Base-by-base conservation (phyloP, 148 eudicot genomes). In the Agrostemma githago region DNA sequence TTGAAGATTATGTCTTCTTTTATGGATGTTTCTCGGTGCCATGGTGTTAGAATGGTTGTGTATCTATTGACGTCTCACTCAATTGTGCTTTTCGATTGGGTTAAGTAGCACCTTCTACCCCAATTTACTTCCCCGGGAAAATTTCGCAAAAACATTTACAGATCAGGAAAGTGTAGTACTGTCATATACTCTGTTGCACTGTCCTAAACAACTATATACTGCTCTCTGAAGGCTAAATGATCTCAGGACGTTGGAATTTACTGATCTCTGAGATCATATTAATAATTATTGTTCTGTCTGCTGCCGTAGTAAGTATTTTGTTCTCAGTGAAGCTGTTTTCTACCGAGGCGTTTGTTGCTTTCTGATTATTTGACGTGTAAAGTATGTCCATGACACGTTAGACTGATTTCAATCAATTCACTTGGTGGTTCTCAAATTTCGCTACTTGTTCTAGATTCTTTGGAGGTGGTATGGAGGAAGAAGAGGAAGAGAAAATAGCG, bases 401-500 rank as follows among this genome's bases (percentile, higher is more conserved):
- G 14, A 15, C 20, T 60, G n/a, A 62, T 57, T 19, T 26, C 11
- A 5, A 57, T 53, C 37, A 68, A 71, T 63, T 44, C 17, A 10
- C 62, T 6, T 68, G 43, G 6, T 66, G 34, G 38, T 61, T 48
- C 20, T 62, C 20, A 54, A 70, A 16, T 26, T 61, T 48, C 56
- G 71, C 60, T 71, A 19, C 68, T 71, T 64, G 17, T 78, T 78
- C 48, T 69, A 92, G 96, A 21, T 87, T 95, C 75, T 92, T 92
- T 79, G 96, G 91, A 66, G 96, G 93, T 79, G 92, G 92, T 20
- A 46, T 80, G 61, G 77, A 68, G 81, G 98, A 94, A 58, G 95
- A 92, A n/a, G 85, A 83, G 78, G 98, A 95, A 79, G 98, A 92
- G 82, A 89, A 82, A 84, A 73, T 92, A 54, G 86, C 80, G 69